These are phyloP conservation scores for Syzygium malaccense DNA, from an alignment of 441 rosid genomes.

Conservation along the genomic window DNA sequence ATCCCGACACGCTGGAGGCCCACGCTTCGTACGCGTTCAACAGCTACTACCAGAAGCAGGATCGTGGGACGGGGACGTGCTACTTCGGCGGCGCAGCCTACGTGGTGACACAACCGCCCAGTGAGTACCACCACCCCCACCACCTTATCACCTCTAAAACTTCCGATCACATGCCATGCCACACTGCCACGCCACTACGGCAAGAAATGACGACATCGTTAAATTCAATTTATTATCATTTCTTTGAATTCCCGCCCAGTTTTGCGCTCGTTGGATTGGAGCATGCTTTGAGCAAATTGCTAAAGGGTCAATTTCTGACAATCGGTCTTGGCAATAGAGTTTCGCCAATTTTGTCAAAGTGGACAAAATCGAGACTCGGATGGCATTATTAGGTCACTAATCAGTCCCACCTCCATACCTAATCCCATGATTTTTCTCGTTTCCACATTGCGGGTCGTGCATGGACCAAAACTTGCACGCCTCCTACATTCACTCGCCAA, in stretches of 20 bases:
- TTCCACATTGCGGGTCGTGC: background rate
- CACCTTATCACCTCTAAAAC: background rate
- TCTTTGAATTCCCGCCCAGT: background rate
- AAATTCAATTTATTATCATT: background rate
- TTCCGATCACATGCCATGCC: background rate
- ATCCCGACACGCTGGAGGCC: slow-evolving; percentile 43
- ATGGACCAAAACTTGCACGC: background rate
- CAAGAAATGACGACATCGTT: background rate
- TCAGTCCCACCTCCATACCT: background rate
- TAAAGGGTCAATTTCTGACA: background rate
- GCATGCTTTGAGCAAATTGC: background rate
- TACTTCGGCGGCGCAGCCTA: slow-evolving; percentile 50
- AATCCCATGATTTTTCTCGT: background rate
- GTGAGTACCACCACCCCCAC: slow-evolving; percentile 27
- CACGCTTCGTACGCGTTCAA: slow-evolving; percentile 73
- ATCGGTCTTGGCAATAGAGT: background rate
- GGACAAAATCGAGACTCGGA: background rate
- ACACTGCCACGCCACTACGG: background rate
- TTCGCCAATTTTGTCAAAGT: background rate
- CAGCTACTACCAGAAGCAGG: slow-evolving; percentile 55
- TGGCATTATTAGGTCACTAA: background rate
- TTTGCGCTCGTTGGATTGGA: background rate
- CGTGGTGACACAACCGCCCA: slow-evolving; percentile 59
- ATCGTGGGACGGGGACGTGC: slow-evolving; percentile 49
- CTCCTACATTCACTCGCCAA: background rate